Evolutionary conservation across 305 asterid species (phyloP).

Genomic region (Solanum aculeatissimum): DNA sequence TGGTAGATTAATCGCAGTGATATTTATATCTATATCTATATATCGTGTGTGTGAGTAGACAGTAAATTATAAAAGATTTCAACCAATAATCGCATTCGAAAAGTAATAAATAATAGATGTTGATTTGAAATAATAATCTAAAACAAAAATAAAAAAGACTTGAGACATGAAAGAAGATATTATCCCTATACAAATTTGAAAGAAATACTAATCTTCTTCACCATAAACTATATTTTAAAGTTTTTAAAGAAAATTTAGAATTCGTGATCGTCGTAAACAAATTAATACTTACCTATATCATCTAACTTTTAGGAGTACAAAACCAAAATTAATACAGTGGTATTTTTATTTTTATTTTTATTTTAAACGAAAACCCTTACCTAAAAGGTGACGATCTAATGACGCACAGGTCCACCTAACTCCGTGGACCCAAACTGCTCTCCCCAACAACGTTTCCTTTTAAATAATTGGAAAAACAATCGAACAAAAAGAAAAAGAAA

Average conservation of each 20-base stretch:
- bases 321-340: neutral
- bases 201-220: no score
- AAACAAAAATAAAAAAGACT: no score
- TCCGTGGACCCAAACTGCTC: neutral
- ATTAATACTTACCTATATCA: neutral
- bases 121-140: no score
- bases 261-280: neutral
- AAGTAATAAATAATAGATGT: neutral
- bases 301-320: neutral
- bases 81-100: no score
- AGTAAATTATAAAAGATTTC: neutral
- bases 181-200: no score
- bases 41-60: no score
- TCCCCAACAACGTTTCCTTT: neutral
- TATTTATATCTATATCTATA: no score
- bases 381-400: neutral
- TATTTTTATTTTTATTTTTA: neutral
- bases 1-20: no score
- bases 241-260: neutral
- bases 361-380: neutral
- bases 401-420: neutral
- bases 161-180: no score
- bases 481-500: neutral
- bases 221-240: neutral
- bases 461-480: neutral